Evolutionary conservation across 1,284 basidiomycete species (phyloP).

Genomic region (Taiwanofungus camphoratus): DNA sequence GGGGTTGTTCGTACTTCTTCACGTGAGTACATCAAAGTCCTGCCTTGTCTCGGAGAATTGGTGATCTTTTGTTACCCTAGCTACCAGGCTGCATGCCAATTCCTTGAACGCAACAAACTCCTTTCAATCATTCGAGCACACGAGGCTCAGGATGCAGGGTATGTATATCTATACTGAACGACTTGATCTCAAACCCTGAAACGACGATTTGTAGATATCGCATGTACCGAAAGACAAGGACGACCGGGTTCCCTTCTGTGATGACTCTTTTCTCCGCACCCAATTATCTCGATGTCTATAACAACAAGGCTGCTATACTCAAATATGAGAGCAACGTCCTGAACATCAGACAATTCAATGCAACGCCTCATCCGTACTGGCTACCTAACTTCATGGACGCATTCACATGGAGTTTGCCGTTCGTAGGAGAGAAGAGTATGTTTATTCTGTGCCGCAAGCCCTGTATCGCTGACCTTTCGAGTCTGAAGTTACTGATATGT

Average conservation of each 20-base stretch:
- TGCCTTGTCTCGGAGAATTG: background rate
- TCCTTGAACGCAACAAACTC: conserved; percentile 90
- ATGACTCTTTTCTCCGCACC: conserved; percentile 97
- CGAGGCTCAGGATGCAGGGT: conserved; percentile 94
- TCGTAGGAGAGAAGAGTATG: conserved; percentile 95
- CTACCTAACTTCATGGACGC: conserved; percentile 99
- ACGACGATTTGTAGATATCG: conserved; percentile 74
- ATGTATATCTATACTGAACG: too few relatives aligned
- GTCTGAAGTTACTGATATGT: conserved; percentile 84
- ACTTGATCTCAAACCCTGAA: too few relatives aligned
- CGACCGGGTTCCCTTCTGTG: conserved; percentile 88
- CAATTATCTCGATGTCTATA: conserved; percentile 95
- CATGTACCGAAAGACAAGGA: conserved; percentile 96
- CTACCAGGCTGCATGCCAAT: conserved; percentile 91
- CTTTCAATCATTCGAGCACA: conserved; percentile 94
- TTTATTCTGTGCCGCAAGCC: conserved; percentile 12
- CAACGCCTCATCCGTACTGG: conserved; percentile 92
- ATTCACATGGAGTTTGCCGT: conserved; percentile 98
- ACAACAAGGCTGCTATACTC: conserved; percentile 94
- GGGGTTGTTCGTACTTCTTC: conserved; percentile 96
- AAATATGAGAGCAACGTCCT: conserved; percentile 97
- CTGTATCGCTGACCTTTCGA: conserved; percentile 4
- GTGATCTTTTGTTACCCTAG: conserved; percentile 31
- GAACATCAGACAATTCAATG: conserved; percentile 95
- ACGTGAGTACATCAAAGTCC: conserved; percentile 49